phyloP scores from a whole-genome alignment of 1,139 yeast genomes.

The Wickerhamiella infanticola region DNA sequence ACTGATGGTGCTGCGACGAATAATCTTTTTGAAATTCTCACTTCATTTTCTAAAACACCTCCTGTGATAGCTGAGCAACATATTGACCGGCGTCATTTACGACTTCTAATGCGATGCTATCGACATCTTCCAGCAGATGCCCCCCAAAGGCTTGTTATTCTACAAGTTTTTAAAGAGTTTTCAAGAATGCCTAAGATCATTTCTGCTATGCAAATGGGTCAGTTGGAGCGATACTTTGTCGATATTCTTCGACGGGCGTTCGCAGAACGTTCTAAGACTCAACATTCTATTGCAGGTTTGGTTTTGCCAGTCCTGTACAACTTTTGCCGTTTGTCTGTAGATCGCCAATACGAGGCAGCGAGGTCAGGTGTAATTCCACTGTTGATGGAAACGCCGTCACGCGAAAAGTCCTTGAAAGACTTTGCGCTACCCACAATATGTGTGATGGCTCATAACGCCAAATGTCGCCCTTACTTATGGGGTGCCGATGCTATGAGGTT shows the following conservation, averaged over 20 bases:
- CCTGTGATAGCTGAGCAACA: slow-evolving; percentile 8
- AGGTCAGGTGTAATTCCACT: slow-evolving; percentile 39
- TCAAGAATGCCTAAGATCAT: slow-evolving; percentile 13
- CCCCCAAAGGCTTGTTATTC: slow-evolving; percentile 7
- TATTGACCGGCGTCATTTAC: slow-evolving; percentile 8
- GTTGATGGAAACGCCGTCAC: slow-evolving; percentile 32
- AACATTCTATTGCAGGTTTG: slow-evolving; percentile 8
- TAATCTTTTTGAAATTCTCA: slow-evolving; percentile 9
- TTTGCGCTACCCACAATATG: slow-evolving; percentile 48
- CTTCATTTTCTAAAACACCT: slow-evolving; percentile 11
- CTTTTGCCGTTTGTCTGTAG: slow-evolving; percentile 42
- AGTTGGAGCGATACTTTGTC: slow-evolving; percentile 16
- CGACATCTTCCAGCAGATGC: slow-evolving; percentile 7
- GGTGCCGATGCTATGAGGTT: slow-evolving; percentile 31
- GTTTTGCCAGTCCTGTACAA: slow-evolving; percentile 28
- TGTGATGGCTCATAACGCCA: slow-evolving; percentile 37
- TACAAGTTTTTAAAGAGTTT: slow-evolving; percentile 12
- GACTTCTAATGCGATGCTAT: slow-evolving; percentile 14
- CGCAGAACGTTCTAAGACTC: slow-evolving; percentile 4
- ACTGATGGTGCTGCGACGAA: neutral
- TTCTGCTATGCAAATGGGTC: slow-evolving; percentile 14
- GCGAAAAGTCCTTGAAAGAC: slow-evolving; percentile 41
- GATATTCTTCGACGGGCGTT: slow-evolving; percentile 16
- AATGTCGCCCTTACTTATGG: slow-evolving; percentile 29
- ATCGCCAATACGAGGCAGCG: slow-evolving; percentile 39